phyloP scores from a whole-genome alignment of 257 asterid species.

The Salvia miltiorrhiza region DNA sequence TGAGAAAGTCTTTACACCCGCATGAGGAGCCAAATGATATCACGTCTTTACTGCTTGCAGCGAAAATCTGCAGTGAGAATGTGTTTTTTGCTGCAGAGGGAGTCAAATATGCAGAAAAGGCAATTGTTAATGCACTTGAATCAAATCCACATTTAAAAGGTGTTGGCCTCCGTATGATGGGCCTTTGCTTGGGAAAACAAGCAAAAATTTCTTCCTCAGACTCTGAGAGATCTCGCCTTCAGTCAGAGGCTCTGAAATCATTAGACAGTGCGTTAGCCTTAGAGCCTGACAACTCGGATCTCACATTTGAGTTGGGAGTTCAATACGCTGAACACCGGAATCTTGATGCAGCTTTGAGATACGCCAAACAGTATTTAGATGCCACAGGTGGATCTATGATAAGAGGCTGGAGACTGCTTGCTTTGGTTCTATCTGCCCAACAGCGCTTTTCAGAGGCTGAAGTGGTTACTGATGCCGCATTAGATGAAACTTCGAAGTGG shows the following conservation, averaged over 20 bases:
- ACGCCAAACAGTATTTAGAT: constrained; percentile 78
- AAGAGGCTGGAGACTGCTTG: constrained; percentile 91
- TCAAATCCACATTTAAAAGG: constrained; percentile 70
- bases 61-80: constrained; percentile 82
- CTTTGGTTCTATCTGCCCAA: constrained; percentile 86
- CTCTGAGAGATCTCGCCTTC: constrained; percentile 89
- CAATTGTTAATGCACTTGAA: constrained; percentile 54
- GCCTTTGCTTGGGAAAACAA: constrained; percentile 89
- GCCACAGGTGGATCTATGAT: constrained; percentile 87
- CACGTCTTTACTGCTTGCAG: constrained; percentile 69
- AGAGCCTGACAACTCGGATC: constrained; percentile 77
- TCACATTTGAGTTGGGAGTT: constrained; percentile 77
- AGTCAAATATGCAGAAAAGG: constrained; percentile 68
- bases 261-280: constrained; percentile 65
- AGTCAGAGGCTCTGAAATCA: constrained; percentile 84
- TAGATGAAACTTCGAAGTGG: constrained; percentile 94
- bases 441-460: constrained; percentile 82
- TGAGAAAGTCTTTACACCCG: constrained; percentile 71
- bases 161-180: constrained; percentile 74
- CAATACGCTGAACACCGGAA: constrained; percentile 89
- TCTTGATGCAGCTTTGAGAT: constrained; percentile 76
- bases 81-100: constrained; percentile 86
- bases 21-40: constrained; percentile 84
- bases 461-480: constrained; percentile 87
- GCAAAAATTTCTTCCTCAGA: constrained; percentile 82